phyloP scores from a whole-genome alignment of 768 basidiomycete species.

The Rhizopogon roseolus region DNA sequence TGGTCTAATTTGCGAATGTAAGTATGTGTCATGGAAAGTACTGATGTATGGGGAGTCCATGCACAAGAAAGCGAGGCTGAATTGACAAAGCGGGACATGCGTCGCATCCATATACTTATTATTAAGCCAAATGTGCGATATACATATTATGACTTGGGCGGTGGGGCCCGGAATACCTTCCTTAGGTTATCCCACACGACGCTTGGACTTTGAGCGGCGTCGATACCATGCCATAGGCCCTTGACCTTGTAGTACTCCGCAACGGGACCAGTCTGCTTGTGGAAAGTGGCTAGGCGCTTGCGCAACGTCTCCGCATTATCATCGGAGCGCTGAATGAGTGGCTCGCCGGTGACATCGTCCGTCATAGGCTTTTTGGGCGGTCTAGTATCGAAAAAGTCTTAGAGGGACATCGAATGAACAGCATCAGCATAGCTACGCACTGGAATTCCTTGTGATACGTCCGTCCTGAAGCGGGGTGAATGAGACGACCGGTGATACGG shows the following conservation, averaged over 20 bases:
- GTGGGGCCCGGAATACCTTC: constrained; percentile 48
- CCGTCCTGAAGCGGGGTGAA: constrained; percentile 86
- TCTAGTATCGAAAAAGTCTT: constrained; percentile 37
- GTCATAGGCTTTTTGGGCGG: constrained; percentile 95
- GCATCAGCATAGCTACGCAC: constrained; percentile 43
- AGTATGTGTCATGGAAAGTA: constrained; percentile 21
- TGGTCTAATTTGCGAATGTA: constrained; percentile 12
- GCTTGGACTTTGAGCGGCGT: constrained; percentile 89
- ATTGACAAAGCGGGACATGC: too few relatives aligned
- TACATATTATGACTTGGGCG: constrained; percentile 14
- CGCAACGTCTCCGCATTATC: constrained; percentile 95
- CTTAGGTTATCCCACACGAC: constrained; percentile 87
- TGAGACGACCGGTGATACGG: constrained; percentile 93
- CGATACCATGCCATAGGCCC: constrained; percentile 85
- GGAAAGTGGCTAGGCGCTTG: constrained; percentile 86
- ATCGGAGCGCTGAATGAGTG: constrained; percentile 94
- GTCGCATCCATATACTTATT: neutral
- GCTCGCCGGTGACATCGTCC: constrained; percentile 94
- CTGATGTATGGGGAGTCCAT: constrained; percentile 7
- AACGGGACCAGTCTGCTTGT: constrained; percentile 92
- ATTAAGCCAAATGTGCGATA: neutral
- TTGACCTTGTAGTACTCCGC: constrained; percentile 93
- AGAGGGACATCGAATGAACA: constrained; percentile 4
- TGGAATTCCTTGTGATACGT: constrained; percentile 94
- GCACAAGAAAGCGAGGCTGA: neutral